phyloP scores from a whole-genome alignment of 805 yeast species.

The Saccharomycopsis fodiens region DNA sequence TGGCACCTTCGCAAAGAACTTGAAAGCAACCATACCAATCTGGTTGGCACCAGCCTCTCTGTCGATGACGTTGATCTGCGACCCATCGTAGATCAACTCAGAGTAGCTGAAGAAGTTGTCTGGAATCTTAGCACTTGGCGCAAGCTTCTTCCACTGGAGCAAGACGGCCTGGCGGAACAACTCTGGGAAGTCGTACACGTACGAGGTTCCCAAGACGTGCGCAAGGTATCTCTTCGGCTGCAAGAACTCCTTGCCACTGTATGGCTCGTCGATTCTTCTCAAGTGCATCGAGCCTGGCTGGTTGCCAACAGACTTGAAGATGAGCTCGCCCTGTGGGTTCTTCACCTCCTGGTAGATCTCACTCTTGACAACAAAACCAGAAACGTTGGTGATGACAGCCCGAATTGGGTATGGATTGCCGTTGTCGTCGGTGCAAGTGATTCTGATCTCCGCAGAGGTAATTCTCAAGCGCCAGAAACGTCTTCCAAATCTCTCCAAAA shows the following conservation, averaged over 20 bases:
- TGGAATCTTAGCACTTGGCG: constrained; percentile 51
- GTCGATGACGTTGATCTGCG: constrained; percentile 73
- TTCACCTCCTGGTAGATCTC: constrained; percentile 92
- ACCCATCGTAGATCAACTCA: constrained; percentile 82
- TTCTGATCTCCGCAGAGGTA: constrained; percentile 95
- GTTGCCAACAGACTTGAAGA: constrained; percentile 87
- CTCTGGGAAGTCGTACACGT: constrained; percentile 98
- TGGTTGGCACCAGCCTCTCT: constrained; percentile 96
- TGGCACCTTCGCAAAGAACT: constrained; percentile 84
- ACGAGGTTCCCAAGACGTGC: constrained; percentile 96
- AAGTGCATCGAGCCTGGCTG: constrained; percentile 93
- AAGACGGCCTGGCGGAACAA: constrained; percentile 87
- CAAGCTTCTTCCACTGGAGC: constrained; percentile 73
- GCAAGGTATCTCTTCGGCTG: constrained; percentile 99
- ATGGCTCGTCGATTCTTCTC: constrained; percentile 92
- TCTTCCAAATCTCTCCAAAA: constrained; percentile 95
- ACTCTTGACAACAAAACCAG: constrained; percentile 94
- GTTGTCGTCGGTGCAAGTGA: constrained; percentile 82
- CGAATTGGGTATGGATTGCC: constrained; percentile 93
- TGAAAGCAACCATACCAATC: constrained; percentile 97
- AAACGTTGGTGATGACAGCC: constrained; percentile 92
- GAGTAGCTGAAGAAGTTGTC: constrained; percentile 70
- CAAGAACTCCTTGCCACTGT: constrained; percentile 94
- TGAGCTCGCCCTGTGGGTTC: constrained; percentile 92
- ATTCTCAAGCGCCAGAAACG: constrained; percentile 94